phyloP scores from a whole-genome alignment of 768 basidiomycete genomes.

The Boletus eberwhitei region DNA sequence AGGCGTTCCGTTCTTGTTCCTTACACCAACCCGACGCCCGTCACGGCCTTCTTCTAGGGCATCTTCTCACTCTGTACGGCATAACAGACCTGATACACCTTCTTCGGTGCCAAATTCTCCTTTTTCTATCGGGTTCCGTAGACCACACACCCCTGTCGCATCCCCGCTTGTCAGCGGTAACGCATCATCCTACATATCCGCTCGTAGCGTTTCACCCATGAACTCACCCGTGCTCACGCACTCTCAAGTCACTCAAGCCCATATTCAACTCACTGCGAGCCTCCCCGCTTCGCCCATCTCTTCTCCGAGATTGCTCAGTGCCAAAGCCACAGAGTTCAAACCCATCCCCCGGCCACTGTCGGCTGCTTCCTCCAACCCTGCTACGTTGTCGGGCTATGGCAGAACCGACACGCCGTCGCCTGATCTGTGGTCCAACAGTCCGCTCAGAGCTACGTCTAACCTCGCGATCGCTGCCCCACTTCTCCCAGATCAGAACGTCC shows the following conservation, averaged over 20 bases:
- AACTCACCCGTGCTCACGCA: slow-evolving; percentile 65
- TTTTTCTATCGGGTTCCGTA: slow-evolving; percentile 66
- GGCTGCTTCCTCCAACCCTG: slow-evolving; percentile 56
- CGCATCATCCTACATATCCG: slow-evolving; percentile 54
- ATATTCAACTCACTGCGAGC: slow-evolving; percentile 71
- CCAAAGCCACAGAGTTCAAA: slow-evolving; percentile 87
- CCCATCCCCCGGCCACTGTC: slow-evolving; percentile 80
- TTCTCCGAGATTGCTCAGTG: slow-evolving; percentile 82
- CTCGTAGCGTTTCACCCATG: slow-evolving; percentile 51
- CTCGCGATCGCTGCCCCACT: slow-evolving; percentile 91
- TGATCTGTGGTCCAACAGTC: slow-evolving; percentile 81
- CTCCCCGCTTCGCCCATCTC: slow-evolving; percentile 82
- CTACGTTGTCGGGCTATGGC: slow-evolving; percentile 42
- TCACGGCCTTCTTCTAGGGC: slow-evolving; percentile 81
- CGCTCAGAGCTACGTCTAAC: slow-evolving; percentile 70
- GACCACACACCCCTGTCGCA: slow-evolving; percentile 75
- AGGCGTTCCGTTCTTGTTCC: slow-evolving; percentile 77
- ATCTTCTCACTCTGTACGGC: slow-evolving; percentile 63
- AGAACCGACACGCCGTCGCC: slow-evolving; percentile 84
- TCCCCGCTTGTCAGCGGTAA: slow-evolving; percentile 70
- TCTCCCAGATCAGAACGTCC: slow-evolving; percentile 60
- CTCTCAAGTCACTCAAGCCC: slow-evolving; percentile 50
- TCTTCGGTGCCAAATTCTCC: slow-evolving; percentile 74
- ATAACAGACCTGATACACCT: slow-evolving; percentile 75
- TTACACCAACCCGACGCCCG: slow-evolving; percentile 76